Evolutionary conservation across 495 filamentous ascomycete genomes (phyloP), one percentile per base, ranked within the genome.

Genomic region (Hyaloscypha hepaticicola): DNA sequence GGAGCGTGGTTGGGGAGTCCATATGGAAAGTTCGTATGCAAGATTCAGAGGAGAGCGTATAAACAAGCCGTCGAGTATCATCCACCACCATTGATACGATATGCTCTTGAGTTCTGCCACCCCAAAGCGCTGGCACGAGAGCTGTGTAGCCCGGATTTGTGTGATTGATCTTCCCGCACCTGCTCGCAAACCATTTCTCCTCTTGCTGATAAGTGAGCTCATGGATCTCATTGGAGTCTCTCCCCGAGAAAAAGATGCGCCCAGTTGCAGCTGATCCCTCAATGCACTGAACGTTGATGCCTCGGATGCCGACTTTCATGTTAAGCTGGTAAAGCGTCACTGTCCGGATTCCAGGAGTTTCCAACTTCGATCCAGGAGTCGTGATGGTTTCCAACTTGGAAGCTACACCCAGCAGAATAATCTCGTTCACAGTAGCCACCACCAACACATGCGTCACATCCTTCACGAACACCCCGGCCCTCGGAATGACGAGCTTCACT

Each of bases 191-290:
- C 96, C 96, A 99, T 68, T 87, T 88, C 74, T 98, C 95, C 74
- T 98, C 91, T 74, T 96, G 90, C 75, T 97, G 93, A 77, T 99
- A 99, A 55, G 88, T 90, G 31, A 98, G 80, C 77, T 99, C 95
- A 72, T 94, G 90, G 57, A 99, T 84, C 72, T 97, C 92, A 63
- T 87, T 89, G 72, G 93, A 91, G 21, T 78, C 82, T 24, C 81
- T 82, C n/a, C 92, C 91, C 27, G 85, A 86, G 70, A 97, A 95
- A 77, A 99, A 99, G 55, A 99, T 92, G 51, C 95, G 88, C 11
- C 95, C 95, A 5, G 83, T 87, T 22, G 86, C 83, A 45, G 79
- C 78, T 2, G 91, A 93, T 11, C 90, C 91, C 22, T 87, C 88
- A 66, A 98, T 90, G 57, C 88, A 80, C 64, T 83, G 83, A 52